phyloP scores from a whole-genome alignment of 345 rosid genomes.

The Trapa bicornis region DNA sequence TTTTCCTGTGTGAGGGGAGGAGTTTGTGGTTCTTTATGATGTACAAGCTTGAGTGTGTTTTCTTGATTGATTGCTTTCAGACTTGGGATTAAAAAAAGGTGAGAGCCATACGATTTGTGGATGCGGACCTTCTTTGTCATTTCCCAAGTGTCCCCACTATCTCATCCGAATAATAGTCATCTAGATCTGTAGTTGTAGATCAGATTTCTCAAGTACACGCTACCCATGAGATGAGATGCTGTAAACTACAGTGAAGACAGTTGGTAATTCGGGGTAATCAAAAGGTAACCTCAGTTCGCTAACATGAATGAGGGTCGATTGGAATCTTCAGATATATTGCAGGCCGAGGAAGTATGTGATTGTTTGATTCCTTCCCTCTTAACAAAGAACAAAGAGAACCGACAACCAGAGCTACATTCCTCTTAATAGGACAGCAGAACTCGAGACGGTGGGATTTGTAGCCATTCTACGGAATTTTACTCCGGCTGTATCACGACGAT shows the following conservation, averaged over 20 bases:
- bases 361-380: too few relatives aligned
- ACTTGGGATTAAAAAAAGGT: background rate
- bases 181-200: background rate
- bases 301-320: too few relatives aligned
- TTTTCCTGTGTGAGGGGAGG: background rate
- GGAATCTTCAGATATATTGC: too few relatives aligned
- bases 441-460: too few relatives aligned
- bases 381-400: too few relatives aligned
- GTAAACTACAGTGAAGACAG: background rate
- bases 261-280: background rate
- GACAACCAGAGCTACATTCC: too few relatives aligned
- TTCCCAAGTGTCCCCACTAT: background rate
- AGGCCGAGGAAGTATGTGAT: too few relatives aligned
- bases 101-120: slow-evolving; percentile 1
- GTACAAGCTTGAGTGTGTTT: background rate
- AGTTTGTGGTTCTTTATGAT: background rate
- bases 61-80: background rate
- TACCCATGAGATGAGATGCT: background rate
- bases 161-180: background rate
- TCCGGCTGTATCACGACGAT: too few relatives aligned
- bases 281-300: background rate
- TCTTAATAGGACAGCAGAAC: too few relatives aligned
- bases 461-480: too few relatives aligned
- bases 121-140: slow-evolving; percentile 7
- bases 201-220: background rate